phyloP scores from a whole-genome alignment of 768 basidiomycete genomes.

The Cyathus striatus region DNA sequence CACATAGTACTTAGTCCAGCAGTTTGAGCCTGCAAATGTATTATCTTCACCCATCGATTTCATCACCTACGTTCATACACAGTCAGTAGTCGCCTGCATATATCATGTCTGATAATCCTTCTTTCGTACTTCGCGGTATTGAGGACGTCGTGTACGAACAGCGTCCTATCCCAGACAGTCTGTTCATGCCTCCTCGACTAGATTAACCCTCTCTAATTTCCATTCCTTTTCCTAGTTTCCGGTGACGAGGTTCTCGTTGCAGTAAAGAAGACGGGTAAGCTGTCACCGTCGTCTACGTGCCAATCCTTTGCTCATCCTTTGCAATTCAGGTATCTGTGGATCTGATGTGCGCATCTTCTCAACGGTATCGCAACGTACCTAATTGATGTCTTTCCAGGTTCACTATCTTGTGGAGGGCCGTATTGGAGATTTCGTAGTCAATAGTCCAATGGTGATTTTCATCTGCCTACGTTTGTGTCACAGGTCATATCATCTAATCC shows the following conservation, averaged over 20 bases:
- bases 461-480: constrained; percentile 10
- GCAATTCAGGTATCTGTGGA: constrained; percentile 73
- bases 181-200: constrained; percentile 11
- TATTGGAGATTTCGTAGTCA: constrained; percentile 76
- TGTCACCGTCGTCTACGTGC: background rate
- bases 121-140: constrained; percentile 71
- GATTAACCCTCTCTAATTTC: constrained; percentile 3
- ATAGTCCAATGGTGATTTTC: constrained; percentile 66
- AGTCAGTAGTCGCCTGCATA: too few relatives aligned
- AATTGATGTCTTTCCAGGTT: constrained; percentile 37
- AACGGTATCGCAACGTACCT: constrained; percentile 5
- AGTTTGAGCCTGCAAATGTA: background rate
- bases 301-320: constrained; percentile 5
- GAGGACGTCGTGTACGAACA: constrained; percentile 69
- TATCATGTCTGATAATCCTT: constrained; percentile 66
- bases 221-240: constrained; percentile 37
- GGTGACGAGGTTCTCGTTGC: constrained; percentile 80
- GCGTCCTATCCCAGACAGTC: constrained; percentile 70
- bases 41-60: background rate
- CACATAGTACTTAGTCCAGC: too few relatives aligned
- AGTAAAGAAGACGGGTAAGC: constrained; percentile 85
- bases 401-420: constrained; percentile 77
- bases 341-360: constrained; percentile 70
- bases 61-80: too few relatives aligned
- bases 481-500: background rate